These are phyloP conservation scores for Lagenaria siceraria DNA, from an alignment of 306 rosid species.

Conservation along the genomic window DNA sequence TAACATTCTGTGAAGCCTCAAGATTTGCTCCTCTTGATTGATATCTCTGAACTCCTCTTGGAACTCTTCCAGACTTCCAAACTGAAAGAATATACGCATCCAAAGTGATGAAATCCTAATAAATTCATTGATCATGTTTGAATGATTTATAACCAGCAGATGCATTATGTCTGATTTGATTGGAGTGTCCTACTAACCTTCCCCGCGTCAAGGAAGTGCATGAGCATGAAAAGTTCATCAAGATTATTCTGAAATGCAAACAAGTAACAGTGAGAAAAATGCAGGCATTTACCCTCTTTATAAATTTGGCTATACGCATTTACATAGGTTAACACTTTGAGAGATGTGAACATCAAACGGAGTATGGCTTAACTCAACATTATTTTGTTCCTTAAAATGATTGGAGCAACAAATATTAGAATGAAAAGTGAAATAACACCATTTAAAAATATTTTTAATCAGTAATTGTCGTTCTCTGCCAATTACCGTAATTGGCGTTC, in stretches of 20 bases:
- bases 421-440: not conserved
- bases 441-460: not conserved
- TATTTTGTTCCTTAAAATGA: not conserved
- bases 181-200: conserved; percentile 54
- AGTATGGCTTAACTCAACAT: not conserved
- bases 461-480: no score
- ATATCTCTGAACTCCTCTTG: conserved; percentile 97
- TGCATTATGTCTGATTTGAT: conserved; percentile 2
- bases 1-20: conserved; percentile 92
- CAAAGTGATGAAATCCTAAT: conserved; percentile 8
- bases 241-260: conserved; percentile 76
- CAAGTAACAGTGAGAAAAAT: conserved; percentile 15
- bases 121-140: not conserved
- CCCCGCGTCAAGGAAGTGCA: conserved; percentile 99
- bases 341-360: not conserved
- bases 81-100: conserved; percentile 36
- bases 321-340: not conserved
- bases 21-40: conserved; percentile 94
- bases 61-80: conserved; percentile 93
- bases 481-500: no score
- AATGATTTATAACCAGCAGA: not conserved
- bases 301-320: not conserved
- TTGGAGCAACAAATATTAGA: no score
- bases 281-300: not conserved
- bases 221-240: conserved; percentile 96